Conservation (phyloP, 108 stramenopile species). For the Skeletonema grethae region DNA sequence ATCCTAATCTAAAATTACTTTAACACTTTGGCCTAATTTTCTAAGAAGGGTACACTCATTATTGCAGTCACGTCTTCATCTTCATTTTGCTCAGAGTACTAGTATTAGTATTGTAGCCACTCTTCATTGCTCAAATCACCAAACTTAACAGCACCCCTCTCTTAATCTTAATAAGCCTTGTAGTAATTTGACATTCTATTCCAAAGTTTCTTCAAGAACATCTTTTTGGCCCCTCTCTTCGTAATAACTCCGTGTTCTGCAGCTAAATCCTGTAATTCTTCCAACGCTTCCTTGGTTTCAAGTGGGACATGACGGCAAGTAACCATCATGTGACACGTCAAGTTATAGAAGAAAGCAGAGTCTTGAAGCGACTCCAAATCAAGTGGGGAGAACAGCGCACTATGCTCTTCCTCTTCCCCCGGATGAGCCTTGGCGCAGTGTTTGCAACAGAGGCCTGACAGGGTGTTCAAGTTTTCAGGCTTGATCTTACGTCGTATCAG, state of each 20-base stretch:
- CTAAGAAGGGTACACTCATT: no score
- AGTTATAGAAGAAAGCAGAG: constrained; percentile 4
- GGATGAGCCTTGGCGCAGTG: constrained; percentile 1
- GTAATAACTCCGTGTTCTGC: constrained; percentile 5
- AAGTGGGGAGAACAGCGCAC: constrained; percentile 10
- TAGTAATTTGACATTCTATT: constrained; percentile 3
- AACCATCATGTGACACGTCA: not conserved
- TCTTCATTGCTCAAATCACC: not conserved
- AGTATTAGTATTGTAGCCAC: not conserved
- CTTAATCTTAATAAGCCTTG: not conserved
- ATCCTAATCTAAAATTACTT: no score
- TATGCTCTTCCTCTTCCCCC: no score
- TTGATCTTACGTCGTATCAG: not conserved
- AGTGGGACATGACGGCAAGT: constrained; percentile 8
- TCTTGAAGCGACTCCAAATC: constrained; percentile 1
- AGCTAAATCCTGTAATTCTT: constrained; percentile 17
- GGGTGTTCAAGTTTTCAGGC: not conserved
- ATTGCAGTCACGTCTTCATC: no score
- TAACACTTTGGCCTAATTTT: no score
- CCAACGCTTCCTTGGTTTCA: constrained; percentile 7
- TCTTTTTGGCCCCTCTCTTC: constrained; percentile 16
- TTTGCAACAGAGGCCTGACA: constrained; percentile 7
- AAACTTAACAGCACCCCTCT: no score
- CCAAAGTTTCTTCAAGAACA: constrained; percentile 21
- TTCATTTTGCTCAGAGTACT: no score